Conservation (phyloP, 192 early-diverging fungal species). For the Piromyces sp. region DNA sequence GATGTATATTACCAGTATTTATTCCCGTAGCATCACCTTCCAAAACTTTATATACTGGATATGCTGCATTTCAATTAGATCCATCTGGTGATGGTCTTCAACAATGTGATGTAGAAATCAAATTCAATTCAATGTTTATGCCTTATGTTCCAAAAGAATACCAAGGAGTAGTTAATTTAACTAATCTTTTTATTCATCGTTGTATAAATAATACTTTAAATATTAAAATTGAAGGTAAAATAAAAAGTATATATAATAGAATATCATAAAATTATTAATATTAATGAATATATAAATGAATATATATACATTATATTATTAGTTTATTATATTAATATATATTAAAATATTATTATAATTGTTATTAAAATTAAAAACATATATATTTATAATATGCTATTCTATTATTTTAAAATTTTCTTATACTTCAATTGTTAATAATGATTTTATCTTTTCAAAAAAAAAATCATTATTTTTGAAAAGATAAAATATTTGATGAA, state of each 20-base stretch:
- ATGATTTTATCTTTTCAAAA: too few species aligned
- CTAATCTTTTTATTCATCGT: neutral
- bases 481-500: neutral
- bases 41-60: neutral
- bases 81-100: neutral
- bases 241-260: too few species aligned
- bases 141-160: neutral
- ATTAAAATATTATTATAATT: too few species aligned
- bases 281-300: neutral
- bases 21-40: neutral
- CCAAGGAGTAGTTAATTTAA: neutral
- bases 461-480: too few species aligned
- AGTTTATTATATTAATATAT: too few species aligned
- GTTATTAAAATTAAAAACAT: too few species aligned
- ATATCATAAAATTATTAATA: neutral
- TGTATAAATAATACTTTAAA: neutral
- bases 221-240: neutral
- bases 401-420: too few species aligned
- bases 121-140: neutral
- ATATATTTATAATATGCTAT: too few species aligned
- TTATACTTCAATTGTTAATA: too few species aligned
- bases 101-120: neutral
- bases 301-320: too few species aligned
- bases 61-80: neutral
- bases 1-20: neutral